phyloP scores from a whole-genome alignment of 139 green algal species.

The Chlamydomonas sp. region DNA sequence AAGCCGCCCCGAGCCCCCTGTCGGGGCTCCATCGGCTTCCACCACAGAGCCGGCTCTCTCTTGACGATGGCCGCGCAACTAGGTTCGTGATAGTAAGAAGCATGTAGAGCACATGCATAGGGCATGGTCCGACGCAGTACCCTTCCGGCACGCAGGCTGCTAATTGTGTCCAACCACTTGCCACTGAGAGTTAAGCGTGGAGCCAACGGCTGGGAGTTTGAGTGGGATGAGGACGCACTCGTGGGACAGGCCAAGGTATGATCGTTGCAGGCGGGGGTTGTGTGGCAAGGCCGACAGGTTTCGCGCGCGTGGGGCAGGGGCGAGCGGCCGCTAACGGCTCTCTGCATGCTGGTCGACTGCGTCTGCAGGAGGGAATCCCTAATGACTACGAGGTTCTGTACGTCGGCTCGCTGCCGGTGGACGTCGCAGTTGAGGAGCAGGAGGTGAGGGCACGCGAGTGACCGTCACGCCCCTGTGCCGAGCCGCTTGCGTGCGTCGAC shows the following conservation, averaged over 20 bases:
- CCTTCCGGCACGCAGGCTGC: conserved; percentile 67
- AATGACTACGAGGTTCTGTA: conserved; percentile 83
- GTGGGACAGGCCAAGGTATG: conserved; percentile 88
- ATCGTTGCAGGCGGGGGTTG: background rate
- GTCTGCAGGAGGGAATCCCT: conserved; percentile 75
- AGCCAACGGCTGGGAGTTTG: conserved; percentile 83
- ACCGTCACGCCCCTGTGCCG: background rate
- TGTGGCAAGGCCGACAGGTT: background rate
- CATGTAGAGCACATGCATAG: no score
- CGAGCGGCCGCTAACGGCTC: background rate
- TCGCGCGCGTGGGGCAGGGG: no score
- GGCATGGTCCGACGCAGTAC: no score
- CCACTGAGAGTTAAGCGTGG: conserved; percentile 73
- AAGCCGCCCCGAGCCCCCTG: no score
- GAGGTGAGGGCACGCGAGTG: conserved; percentile 63
- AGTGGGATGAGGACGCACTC: conserved; percentile 95
- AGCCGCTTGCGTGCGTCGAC: no score
- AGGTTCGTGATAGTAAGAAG: no score
- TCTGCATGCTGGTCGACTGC: background rate
- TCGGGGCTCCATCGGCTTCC: no score
- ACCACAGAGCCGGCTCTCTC: no score
- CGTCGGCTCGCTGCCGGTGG: conserved; percentile 84
- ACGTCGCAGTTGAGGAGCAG: conserved; percentile 85
- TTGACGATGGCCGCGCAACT: no score
- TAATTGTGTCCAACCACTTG: conserved; percentile 95